A percentile compares a stretch with the other conserved stretches of the same genome.
Conservation (phyloP, 2,329 filamentous ascomycete species). For the Aspergillus jensenii region DNA sequence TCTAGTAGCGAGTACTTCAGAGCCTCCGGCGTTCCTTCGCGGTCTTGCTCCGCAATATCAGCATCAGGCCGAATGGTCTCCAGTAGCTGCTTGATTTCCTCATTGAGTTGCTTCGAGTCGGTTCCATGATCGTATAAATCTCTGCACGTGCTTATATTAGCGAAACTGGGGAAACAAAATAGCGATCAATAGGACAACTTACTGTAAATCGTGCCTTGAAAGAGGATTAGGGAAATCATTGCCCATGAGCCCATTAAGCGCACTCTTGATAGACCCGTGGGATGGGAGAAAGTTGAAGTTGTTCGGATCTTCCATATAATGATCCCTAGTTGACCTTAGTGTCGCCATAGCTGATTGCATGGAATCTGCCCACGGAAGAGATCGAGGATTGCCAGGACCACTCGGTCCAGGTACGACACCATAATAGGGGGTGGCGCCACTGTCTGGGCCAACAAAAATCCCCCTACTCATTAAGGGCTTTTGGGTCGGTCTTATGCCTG, state of each 20-base stretch:
- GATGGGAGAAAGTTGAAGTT: not conserved
- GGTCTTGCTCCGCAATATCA: constrained; percentile 60
- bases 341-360: constrained; percentile 22
- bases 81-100: constrained; percentile 69
- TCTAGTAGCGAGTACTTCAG: constrained; percentile 71
- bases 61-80: constrained; percentile 73
- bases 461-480: not conserved
- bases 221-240: not conserved
- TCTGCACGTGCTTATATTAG: constrained; percentile 11
- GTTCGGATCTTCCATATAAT: not conserved
- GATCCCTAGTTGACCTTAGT: constrained; percentile 15
- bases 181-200: not conserved
- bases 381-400: not conserved
- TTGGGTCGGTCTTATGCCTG: not conserved
- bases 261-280: not conserved
- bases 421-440: not conserved
- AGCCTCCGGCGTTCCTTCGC: constrained; percentile 67
- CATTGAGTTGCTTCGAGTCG: constrained; percentile 55
- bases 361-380: constrained; percentile 16
- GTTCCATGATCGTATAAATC: constrained; percentile 23
- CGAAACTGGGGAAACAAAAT: not conserved
- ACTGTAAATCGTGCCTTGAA: constrained; percentile 14
- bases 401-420: constrained; percentile 2
- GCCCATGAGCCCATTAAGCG: not conserved
- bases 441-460: not conserved